phyloP scores from a whole-genome alignment of 352 stramenopile species.

The Pythium apleroticum region DNA sequence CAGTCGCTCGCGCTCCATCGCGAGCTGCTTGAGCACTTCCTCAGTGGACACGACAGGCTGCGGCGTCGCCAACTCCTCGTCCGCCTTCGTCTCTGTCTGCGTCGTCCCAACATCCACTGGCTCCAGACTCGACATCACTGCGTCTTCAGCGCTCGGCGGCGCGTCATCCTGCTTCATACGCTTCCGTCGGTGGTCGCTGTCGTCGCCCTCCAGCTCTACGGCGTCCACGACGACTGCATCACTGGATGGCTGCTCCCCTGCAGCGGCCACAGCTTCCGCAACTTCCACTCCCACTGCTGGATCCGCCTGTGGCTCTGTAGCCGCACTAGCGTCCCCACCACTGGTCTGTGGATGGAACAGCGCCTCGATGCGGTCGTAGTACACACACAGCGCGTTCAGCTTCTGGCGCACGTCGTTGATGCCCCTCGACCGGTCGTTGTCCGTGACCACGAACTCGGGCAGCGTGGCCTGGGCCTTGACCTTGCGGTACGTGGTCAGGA shows the following conservation, averaged over 20 bases:
- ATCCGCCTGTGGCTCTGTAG: background rate
- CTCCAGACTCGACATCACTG: too few species aligned
- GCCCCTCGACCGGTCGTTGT: slow-evolving; percentile 24
- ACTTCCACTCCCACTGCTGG: background rate
- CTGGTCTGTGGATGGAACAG: slow-evolving; percentile 23
- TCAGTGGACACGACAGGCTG: too few species aligned
- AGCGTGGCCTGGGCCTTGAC: slow-evolving; percentile 26
- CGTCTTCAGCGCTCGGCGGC: background rate
- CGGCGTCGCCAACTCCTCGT: too few species aligned
- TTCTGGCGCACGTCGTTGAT: slow-evolving; percentile 22
- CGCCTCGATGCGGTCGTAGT: slow-evolving; percentile 35
- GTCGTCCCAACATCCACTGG: background rate
- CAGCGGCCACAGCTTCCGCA: background rate
- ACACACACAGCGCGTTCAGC: slow-evolving; percentile 27
- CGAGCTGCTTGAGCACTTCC: slow-evolving; percentile 26
- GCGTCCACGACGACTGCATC: background rate
- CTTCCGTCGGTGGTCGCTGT: background rate
- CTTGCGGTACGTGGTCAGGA: slow-evolving; percentile 46
- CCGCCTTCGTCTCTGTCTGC: background rate
- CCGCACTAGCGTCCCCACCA: background rate
- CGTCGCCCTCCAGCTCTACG: too few species aligned
- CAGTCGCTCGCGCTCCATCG: slow-evolving; percentile 42
- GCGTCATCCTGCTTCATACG: background rate
- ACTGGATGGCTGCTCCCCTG: background rate
- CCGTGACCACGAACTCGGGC: slow-evolving; percentile 20